Conservation (phyloP, 2,329 filamentous ascomycete genomes). For the Phialemoniopsis sp. region DNA sequence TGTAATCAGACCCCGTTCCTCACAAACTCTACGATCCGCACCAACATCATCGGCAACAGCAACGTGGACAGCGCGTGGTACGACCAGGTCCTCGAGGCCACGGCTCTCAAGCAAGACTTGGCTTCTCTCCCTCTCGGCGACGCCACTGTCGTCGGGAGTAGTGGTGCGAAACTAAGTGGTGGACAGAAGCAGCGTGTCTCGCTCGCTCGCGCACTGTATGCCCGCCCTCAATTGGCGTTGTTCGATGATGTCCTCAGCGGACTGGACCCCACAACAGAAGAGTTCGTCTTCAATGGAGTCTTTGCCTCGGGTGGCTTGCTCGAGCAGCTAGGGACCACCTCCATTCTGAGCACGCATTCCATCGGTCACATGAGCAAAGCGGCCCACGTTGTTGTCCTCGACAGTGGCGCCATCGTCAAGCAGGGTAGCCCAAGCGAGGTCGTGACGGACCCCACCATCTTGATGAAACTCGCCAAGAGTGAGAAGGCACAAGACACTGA, state of each 20-base stretch:
- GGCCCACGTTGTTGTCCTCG: too few relatives aligned
- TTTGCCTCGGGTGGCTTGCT: too few relatives aligned
- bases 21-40: slow-evolving; percentile 29
- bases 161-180: slow-evolving; percentile 20
- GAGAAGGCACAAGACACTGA: too few relatives aligned
- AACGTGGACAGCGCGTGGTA: slow-evolving; percentile 20
- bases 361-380: too few relatives aligned
- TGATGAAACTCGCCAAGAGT: too few relatives aligned
- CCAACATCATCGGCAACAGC: slow-evolving; percentile 29
- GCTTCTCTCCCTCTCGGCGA: slow-evolving; percentile 15
- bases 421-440: too few relatives aligned
- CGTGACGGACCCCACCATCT: too few relatives aligned
- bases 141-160: slow-evolving; percentile 16
- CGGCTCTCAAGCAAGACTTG: slow-evolving; percentile 20
- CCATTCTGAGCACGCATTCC: too few relatives aligned
- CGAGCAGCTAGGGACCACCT: too few relatives aligned
- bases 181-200: slow-evolving; percentile 24
- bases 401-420: too few relatives aligned
- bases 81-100: slow-evolving; percentile 17
- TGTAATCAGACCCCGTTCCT: slow-evolving; percentile 40
- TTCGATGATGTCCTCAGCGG: slow-evolving; percentile 43
- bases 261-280: slow-evolving; percentile 37
- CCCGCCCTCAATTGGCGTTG: slow-evolving; percentile 28
- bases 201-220: slow-evolving; percentile 42
- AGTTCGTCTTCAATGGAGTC: slow-evolving; percentile 33